Evolutionary conservation across 768 basidiomycete species (phyloP), one percentile per base, ranked within the genome.

Genomic region (Mycena polygramma): DNA sequence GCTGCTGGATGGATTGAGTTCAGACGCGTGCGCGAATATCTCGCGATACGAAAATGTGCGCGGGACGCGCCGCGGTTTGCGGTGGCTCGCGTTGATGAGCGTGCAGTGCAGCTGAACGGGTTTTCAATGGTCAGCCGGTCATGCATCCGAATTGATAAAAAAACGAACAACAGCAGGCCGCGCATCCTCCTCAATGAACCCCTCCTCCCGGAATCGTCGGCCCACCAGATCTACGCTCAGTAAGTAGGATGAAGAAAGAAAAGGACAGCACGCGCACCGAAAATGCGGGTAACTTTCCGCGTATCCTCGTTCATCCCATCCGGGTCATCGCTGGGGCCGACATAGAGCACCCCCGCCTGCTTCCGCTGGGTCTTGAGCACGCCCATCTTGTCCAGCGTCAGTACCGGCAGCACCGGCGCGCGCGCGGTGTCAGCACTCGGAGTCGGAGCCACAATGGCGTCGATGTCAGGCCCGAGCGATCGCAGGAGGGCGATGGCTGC

Each of bases 341-440:
- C 71, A 81, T 86, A 91, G 30, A 92, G 81, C 24, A 91, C 88
- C 63, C 89, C 86, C 7, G 89, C 89, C 51, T 73, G 61, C 22
- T 81, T 68, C 2, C 73, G 74, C 82, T 73, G 22, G 74, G 77
- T 75, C 80, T 82, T 80, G 55, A 87, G 84, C 59, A 90, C 83
- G 55, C 88, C 81, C 76, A 93, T 78, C 14, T 75, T 75, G 7
- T 88, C 82, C 14, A 94, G 79, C 1, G 83, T 37, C 43, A 69
- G n/a, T 11, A 35, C 30, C 30, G 30, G 30, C 30, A 6, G 8
- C 37, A 61, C 36, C n/a, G n/a, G 59, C 20, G 69, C 0, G 75
- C 67, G 7, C 89, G 81, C 51, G 30, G 30, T 30, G 2, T 30
- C 30, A 30, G 30, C 6, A 6, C 30, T 30, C 30, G 30, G 30